Percentiles rank a stretch among this genome's conserved stretches.
phyloP scores from a whole-genome alignment of 1,284 basidiomycete species.

The Macrocystidia cucumis region DNA sequence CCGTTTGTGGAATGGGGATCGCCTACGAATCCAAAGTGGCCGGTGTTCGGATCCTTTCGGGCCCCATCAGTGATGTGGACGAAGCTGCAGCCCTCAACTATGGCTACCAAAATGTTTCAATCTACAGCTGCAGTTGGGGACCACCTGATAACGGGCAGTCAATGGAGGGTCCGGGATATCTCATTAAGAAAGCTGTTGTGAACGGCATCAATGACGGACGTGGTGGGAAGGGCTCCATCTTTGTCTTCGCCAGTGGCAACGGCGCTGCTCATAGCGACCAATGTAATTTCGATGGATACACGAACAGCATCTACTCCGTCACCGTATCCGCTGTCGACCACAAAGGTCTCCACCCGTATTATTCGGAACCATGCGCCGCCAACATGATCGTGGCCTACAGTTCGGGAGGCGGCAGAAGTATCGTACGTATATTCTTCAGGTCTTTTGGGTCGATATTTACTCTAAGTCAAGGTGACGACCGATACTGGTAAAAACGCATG shows the following conservation, averaged over 20 bases:
- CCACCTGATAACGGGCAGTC: constrained; percentile 92
- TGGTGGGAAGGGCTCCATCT: constrained; percentile 86
- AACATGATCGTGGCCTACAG: constrained; percentile 96
- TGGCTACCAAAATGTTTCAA: constrained; percentile 87
- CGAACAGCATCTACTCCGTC: constrained; percentile 95
- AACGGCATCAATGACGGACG: constrained; percentile 94
- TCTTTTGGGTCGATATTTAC: constrained; percentile 3
- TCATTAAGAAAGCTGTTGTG: constrained; percentile 92
- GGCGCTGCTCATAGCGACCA: constrained; percentile 90
- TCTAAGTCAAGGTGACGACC: constrained; percentile 75
- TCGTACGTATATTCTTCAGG: constrained; percentile 50
- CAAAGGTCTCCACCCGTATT: constrained; percentile 91
- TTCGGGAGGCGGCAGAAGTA: constrained; percentile 91
- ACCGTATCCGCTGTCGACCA: constrained; percentile 94
- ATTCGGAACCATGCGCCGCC: constrained; percentile 95
- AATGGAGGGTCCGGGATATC: constrained; percentile 91
- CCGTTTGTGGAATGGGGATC: constrained; percentile 92
- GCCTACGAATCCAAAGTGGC: constrained; percentile 90
- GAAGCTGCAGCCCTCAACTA: constrained; percentile 96
- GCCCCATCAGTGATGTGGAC: constrained; percentile 96
- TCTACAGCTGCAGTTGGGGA: constrained; percentile 97
- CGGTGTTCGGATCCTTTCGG: constrained; percentile 93
- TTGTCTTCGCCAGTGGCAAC: constrained; percentile 97
- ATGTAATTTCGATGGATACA: constrained; percentile 99
- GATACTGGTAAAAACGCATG: constrained; percentile 88